Evolutionary conservation across 2,329 filamentous ascomycete species (phyloP), one percentile per base, ranked within the genome.

Genomic region (Pyrenophora tritici-repentis): DNA sequence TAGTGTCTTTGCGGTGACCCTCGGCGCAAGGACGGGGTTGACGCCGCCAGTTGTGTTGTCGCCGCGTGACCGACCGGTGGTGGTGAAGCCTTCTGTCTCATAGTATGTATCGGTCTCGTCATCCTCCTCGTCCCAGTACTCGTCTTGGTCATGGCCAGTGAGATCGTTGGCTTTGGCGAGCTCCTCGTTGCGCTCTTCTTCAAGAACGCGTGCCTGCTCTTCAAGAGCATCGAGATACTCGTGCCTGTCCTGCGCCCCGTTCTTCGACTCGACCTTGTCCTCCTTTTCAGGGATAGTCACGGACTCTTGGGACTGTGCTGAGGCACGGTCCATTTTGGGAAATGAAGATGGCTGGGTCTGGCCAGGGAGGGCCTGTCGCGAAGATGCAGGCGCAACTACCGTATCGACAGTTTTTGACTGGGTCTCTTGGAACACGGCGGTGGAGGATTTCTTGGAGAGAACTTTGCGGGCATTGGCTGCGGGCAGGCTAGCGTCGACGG

Each of bases 91-190:
- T 67, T 86, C 84, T n/a, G 86, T 83, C 43, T 86, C 84, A 53
- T 84, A 85, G 56, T 91, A 90, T 34, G 89, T 88, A 20, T 93
- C 87, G 13, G 89, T 88, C 22, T 93, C 87, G 13, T 89, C 87
- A 14, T 91, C 89, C 13, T 86, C 82, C 18, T 80, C 71, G 13
- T 90, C 86, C 87, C 86, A 91, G 63, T 86, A 89, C 68, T 91
- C 88, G 61, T 90, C 87, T 0, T 81, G 74, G 59, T 87, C 85
- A 6, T 66, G 61, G 20, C 46, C 51, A 14, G 43, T 45, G n/a
- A 59, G 37, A 12, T 35, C 50, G 13, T 57, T 53, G 2, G 61
- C 32, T 53, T 74, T 65, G 35, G 68, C 66, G 26, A 73, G 50
- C 46, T 73, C 68, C 1, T 72, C 70, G 48, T 72, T 71, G 44